Conservation (phyloP, 2,329 filamentous ascomycete genomes). For the Trichophyton schoenleinii region DNA sequence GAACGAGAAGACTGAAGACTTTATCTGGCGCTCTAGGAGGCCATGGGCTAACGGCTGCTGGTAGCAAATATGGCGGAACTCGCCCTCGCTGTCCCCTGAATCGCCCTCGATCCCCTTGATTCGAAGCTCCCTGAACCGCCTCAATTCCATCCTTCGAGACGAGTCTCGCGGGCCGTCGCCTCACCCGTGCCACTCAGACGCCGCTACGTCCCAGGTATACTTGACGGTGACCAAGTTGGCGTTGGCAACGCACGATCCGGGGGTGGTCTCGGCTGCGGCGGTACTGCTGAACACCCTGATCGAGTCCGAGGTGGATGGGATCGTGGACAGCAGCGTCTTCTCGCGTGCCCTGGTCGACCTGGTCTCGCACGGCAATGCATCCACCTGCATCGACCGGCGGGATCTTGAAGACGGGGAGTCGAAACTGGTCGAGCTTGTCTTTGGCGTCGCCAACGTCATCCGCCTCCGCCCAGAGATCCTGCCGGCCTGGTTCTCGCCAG, state of each 20-base stretch:
- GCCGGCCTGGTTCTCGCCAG: constrained; percentile 76
- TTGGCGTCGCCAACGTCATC: constrained; percentile 95
- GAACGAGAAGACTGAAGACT: too few species aligned
- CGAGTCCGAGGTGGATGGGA: constrained; percentile 92
- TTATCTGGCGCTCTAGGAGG: not conserved
- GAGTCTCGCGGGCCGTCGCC: constrained; percentile 79
- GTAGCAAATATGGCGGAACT: constrained; percentile 50
- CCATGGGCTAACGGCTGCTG: not conserved
- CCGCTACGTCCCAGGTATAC: constrained; percentile 76
- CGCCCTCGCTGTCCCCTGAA: constrained; percentile 40
- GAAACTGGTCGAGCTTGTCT: constrained; percentile 80
- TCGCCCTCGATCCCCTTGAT: constrained; percentile 39
- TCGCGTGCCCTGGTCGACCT: constrained; percentile 79
- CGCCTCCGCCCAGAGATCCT: constrained; percentile 76
- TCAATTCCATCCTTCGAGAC: constrained; percentile 63
- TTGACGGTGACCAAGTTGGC: constrained; percentile 82
- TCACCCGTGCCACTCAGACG: constrained; percentile 83
- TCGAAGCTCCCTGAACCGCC: constrained; percentile 41
- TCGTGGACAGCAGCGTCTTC: constrained; percentile 76
- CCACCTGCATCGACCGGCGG: constrained; percentile 18
- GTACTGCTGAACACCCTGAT: constrained; percentile 82
- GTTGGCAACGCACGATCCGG: constrained; percentile 69
- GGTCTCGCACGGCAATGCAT: constrained; percentile 52
- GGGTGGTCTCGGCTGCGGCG: constrained; percentile 72
- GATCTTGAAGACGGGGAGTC: constrained; percentile 66